Percentiles rank a stretch among this genome's conserved stretches.
phyloP scores from a whole-genome alignment of 129 eudicot species.

The Solidago caesia region DNA sequence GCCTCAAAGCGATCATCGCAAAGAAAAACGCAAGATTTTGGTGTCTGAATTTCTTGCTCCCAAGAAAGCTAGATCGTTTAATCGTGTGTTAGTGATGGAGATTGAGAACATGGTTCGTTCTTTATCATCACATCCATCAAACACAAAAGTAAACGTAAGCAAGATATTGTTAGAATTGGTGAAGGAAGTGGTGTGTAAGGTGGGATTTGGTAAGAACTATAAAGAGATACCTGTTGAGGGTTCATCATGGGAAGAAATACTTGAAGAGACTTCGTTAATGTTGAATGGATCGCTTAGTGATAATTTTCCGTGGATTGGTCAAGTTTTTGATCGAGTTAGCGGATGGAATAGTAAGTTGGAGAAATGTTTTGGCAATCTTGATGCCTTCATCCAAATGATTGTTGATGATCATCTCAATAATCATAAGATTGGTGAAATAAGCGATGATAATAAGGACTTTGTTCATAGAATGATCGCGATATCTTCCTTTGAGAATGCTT shows the following conservation, averaged over 20 bases:
- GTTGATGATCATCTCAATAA: conserved; percentile 7
- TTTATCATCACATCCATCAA: background rate
- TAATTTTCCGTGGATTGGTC: conserved; percentile 18
- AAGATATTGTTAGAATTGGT: background rate
- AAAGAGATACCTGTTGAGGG: conserved; percentile 4
- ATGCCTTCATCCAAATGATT: conserved; percentile 27
- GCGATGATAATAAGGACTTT: conserved; percentile 25
- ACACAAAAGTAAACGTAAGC: conserved; percentile 5
- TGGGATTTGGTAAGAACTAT: conserved; percentile 25
- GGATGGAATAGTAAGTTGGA: conserved; percentile 26
- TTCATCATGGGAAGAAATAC: conserved; percentile 17
- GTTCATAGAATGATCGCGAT: conserved; percentile 23
- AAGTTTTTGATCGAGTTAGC: conserved; percentile 12
- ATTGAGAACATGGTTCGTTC: conserved; percentile 14
- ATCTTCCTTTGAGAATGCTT: background rate
- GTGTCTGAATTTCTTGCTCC: conserved; percentile 27
- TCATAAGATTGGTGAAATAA: background rate
- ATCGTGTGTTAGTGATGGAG: conserved; percentile 22
- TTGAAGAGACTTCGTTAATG: background rate
- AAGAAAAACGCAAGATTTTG: conserved; percentile 29
- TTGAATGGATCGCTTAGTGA: conserved; percentile 20
- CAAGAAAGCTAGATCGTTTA: conserved; percentile 8
- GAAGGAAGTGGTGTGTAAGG: conserved; percentile 16
- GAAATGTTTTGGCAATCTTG: conserved; percentile 15
- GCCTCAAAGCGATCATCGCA: conserved; percentile 17